phyloP scores from a whole-genome alignment of 352 stramenopile genomes.

The Phytophthora rubi region DNA sequence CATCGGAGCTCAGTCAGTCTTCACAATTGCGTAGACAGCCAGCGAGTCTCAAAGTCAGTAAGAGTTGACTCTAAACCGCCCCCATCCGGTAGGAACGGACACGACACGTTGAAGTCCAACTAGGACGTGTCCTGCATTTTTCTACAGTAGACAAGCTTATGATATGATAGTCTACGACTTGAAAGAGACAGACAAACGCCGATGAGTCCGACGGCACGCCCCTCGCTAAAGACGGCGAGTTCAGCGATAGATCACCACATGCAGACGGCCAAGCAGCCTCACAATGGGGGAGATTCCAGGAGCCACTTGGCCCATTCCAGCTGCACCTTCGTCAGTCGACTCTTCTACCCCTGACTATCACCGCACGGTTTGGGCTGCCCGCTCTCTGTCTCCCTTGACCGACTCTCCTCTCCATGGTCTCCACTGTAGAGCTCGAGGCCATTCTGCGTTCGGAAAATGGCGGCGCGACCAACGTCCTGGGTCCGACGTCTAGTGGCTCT shows the following conservation, averaged over 20 bases:
- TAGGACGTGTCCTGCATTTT: neutral
- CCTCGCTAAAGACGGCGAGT: neutral
- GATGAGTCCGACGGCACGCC: neutral
- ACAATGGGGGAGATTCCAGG: neutral
- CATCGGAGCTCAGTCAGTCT: too few species aligned
- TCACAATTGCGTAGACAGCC: too few species aligned
- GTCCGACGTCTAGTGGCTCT: slow-evolving; percentile 1
- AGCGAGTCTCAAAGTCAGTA: neutral
- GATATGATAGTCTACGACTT: neutral
- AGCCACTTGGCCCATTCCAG: slow-evolving; percentile 18
- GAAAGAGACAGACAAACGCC: neutral
- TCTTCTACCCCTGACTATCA: slow-evolving; percentile 7
- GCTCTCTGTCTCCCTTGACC: slow-evolving; percentile 14
- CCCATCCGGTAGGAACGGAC: neutral
- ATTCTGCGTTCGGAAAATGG: slow-evolving; percentile 10
- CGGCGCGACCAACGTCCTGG: neutral
- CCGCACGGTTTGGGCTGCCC: slow-evolving; percentile 4
- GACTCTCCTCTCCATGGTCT: slow-evolving; percentile 13
- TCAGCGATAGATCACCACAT: neutral
- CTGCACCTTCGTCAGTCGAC: slow-evolving; percentile 22
- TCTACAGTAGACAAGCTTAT: neutral
- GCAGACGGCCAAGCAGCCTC: neutral
- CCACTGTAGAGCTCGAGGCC: neutral
- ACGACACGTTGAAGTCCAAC: neutral
- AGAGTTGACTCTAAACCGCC: neutral